Evolutionary conservation across 2,329 filamentous ascomycete genomes (phyloP).

Genomic region (Davidsoniella virescens): DNA sequence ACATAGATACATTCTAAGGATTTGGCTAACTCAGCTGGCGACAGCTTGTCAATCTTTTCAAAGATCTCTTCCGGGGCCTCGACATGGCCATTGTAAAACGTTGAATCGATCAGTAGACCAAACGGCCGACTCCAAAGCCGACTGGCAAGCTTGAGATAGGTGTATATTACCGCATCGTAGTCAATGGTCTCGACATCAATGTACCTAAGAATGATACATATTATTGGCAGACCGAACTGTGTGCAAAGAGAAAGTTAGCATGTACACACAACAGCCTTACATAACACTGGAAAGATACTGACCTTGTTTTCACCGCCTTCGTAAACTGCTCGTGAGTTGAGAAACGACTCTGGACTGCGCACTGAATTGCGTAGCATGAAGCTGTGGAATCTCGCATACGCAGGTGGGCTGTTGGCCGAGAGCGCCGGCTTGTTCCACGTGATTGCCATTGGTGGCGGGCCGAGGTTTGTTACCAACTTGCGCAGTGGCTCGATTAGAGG

Average conservation of each 20-base stretch:
- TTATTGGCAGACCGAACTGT: conserved; percentile 49
- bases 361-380: conserved; percentile 58
- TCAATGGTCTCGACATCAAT: conserved; percentile 51
- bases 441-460: conserved; percentile 49
- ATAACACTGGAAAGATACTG: not conserved
- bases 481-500: conserved; percentile 44
- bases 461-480: conserved; percentile 48
- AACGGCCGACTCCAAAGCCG: conserved; percentile 55
- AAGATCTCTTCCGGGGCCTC: conserved; percentile 51
- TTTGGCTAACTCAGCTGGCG: conserved; percentile 42
- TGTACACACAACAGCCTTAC: not conserved
- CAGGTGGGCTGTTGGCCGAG: conserved; percentile 43
- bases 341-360: conserved; percentile 45
- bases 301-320: conserved; percentile 56
- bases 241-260: conserved; percentile 12
- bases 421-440: conserved; percentile 54
- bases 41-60: conserved; percentile 44
- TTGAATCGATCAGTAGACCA: conserved; percentile 51
- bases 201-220: conserved; percentile 51
- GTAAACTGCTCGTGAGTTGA: conserved; percentile 49
- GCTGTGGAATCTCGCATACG: conserved; percentile 53
- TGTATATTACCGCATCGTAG: conserved; percentile 49
- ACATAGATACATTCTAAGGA: conserved; percentile 48
- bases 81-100: conserved; percentile 51
- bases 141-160: conserved; percentile 54